A percentile compares a stretch with the other conserved stretches of the same genome.
Conservation (phyloP, 768 basidiomycete species). For the button mushroom (Agaricus bisporus) region DNA sequence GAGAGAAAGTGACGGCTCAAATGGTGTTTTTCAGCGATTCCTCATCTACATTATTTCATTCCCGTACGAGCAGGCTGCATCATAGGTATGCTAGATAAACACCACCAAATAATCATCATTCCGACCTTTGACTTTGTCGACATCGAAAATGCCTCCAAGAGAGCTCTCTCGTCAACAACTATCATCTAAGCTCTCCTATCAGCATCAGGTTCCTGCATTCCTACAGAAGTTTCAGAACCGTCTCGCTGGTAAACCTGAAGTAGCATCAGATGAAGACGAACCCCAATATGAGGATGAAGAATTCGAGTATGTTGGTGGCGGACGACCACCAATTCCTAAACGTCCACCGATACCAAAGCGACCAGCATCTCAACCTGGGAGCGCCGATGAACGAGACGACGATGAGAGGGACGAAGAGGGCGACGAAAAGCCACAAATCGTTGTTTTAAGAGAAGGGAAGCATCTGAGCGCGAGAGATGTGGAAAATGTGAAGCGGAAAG, state of each 20-base stretch:
- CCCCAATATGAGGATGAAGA: conserved; percentile 26
- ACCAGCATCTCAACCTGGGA: conserved; percentile 63
- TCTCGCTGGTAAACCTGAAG: conserved; percentile 45
- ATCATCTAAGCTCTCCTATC: conserved; percentile 65
- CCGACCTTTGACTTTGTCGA: background rate
- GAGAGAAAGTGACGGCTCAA: too few species aligned
- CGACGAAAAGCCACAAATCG: conserved; percentile 85
- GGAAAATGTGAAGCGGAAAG: conserved; percentile 70
- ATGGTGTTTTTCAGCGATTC: too few species aligned
- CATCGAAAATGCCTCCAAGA: conserved; percentile 35
- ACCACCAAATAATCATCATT: background rate
- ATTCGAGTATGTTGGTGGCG: conserved; percentile 62
- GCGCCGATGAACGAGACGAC: conserved; percentile 29
- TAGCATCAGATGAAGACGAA: conserved; percentile 45
- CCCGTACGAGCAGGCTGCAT: too few species aligned
- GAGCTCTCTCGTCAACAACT: conserved; percentile 70
- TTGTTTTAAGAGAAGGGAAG: conserved; percentile 84
- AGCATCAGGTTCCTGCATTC: conserved; percentile 54
- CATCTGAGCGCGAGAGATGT: conserved; percentile 77
- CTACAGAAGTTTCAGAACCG: conserved; percentile 60
- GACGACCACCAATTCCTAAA: conserved; percentile 66
- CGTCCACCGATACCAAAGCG: conserved; percentile 69
- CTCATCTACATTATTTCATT: too few species aligned
- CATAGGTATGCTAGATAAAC: background rate
- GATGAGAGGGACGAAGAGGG: conserved; percentile 52